phyloP scores from a whole-genome alignment of 1,139 yeast species.

The Debaryomyces udenii region DNA sequence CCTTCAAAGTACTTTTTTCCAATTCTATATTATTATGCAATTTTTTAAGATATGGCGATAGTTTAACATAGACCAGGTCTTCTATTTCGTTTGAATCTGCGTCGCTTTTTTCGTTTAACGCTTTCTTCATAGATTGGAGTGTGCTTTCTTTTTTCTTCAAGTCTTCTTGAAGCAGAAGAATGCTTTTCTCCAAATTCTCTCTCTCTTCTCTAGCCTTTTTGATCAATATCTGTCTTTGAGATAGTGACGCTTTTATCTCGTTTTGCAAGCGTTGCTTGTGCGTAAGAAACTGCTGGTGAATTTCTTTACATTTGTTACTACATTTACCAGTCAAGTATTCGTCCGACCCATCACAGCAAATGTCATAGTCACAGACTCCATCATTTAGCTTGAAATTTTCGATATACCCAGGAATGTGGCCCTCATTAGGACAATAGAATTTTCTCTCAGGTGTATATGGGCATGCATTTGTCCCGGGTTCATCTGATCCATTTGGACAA shows the following conservation, averaged over 20 bases:
- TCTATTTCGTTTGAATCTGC: conserved; percentile 13
- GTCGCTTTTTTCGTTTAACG: conserved; percentile 15
- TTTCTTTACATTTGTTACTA: conserved; percentile 60
- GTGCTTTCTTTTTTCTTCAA: conserved; percentile 27
- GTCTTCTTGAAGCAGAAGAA: conserved; percentile 28
- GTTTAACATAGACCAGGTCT: conserved; percentile 21
- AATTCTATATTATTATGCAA: conserved; percentile 14
- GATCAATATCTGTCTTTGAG: conserved; percentile 23
- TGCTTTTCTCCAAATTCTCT: conserved; percentile 26
- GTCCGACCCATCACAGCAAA: conserved; percentile 95
- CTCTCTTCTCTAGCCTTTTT: conserved; percentile 29
- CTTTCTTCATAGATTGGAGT: conserved; percentile 13
- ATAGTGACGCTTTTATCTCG: conserved; percentile 27
- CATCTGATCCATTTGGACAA: conserved; percentile 98
- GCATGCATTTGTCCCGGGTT: conserved; percentile 95
- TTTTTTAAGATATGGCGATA: conserved; percentile 21
- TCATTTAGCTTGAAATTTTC: conserved; percentile 74
- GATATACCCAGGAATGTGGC: conserved; percentile 60
- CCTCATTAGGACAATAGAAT: conserved; percentile 80
- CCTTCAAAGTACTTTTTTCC: conserved; percentile 19
- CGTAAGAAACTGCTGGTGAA: conserved; percentile 32
- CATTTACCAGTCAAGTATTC: conserved; percentile 58
- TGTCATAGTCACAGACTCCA: conserved; percentile 88
- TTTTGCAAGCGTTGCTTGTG: conserved; percentile 20
- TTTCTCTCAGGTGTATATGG: conserved; percentile 35